phyloP scores from a whole-genome alignment of 164 flowering plant species.

The Annona squamosa region DNA sequence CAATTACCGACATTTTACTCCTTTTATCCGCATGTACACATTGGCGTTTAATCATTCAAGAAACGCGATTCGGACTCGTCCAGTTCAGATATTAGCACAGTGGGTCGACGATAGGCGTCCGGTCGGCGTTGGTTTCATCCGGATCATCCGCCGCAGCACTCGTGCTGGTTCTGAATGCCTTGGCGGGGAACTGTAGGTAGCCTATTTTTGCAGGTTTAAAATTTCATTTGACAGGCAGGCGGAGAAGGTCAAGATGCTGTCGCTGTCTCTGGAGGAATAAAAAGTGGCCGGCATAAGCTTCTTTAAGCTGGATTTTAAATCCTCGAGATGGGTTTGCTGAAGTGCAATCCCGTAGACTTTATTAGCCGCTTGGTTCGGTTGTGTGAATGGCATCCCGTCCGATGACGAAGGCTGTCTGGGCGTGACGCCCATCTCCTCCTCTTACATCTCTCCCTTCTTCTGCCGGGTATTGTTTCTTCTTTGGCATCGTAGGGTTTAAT shows the following conservation, averaged over 20 bases:
- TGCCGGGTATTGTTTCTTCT: background rate
- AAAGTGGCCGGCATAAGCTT: slow-evolving; percentile 1
- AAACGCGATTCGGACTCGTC: too few species aligned
- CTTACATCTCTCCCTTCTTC: background rate
- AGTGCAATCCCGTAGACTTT: slow-evolving; percentile 25
- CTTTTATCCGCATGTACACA: too few species aligned
- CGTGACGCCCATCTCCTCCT: slow-evolving; percentile 19
- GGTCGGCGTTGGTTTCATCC: background rate
- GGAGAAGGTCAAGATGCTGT: slow-evolving; percentile 20
- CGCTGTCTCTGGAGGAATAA: slow-evolving; percentile 3
- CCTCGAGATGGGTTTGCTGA: slow-evolving; percentile 43
- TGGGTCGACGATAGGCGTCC: background rate
- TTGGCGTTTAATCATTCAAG: too few species aligned
- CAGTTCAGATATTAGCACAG: background rate
- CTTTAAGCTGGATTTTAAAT: slow-evolving; percentile 29
- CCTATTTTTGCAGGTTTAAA: background rate
- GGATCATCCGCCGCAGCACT: background rate
- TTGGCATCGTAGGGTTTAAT: background rate
- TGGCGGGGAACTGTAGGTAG: background rate
- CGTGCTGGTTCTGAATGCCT: background rate
- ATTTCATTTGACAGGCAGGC: background rate
- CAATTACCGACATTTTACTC: too few species aligned
- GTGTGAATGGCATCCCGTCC: slow-evolving; percentile 78
- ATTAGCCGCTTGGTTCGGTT: slow-evolving; percentile 40
- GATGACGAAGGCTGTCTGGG: slow-evolving; percentile 36